phyloP scores from a whole-genome alignment of 345 rosid genomes.

The Lepidium aucheri region DNA sequence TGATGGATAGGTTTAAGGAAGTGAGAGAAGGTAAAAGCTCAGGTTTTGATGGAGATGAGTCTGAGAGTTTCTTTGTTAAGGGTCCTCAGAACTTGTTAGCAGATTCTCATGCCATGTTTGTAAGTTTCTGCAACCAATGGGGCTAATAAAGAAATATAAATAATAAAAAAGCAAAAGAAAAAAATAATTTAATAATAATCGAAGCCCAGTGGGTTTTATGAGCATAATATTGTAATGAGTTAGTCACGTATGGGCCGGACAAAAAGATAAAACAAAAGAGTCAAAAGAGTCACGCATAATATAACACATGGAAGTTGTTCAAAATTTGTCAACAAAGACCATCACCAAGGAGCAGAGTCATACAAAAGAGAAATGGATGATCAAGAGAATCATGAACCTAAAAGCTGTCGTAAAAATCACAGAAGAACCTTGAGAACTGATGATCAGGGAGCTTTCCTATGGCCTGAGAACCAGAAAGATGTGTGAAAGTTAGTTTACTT shows the following conservation, averaged over 20 bases:
- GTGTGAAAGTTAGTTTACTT: neutral
- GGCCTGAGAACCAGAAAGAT: neutral
- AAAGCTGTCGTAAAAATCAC: neutral
- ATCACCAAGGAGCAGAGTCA: neutral
- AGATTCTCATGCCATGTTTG: slow-evolving; percentile 41
- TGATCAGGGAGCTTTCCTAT: neutral
- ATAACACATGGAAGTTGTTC: too few relatives aligned
- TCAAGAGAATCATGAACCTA: slow-evolving; percentile 17
- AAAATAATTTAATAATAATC: neutral
- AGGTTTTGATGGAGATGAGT: slow-evolving; percentile 31
- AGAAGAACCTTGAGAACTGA: neutral
- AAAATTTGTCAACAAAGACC: neutral
- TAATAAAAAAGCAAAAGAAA: neutral
- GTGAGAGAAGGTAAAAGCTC: slow-evolving; percentile 33
- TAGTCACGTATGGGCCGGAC: neutral
- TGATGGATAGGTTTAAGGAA: slow-evolving; percentile 33
- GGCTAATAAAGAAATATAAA: slow-evolving; percentile 42
- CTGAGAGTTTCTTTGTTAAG: slow-evolving; percentile 71
- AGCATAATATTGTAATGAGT: neutral
- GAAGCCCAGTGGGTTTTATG: slow-evolving; percentile 11
- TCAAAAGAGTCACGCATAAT: too few relatives aligned
- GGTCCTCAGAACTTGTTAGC: slow-evolving; percentile 66
- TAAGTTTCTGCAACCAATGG: slow-evolving; percentile 42
- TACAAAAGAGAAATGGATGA: neutral
- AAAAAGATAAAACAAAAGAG: neutral